phyloP scores from a whole-genome alignment of 306 rosid genomes.

The Trifolium dubium region DNA sequence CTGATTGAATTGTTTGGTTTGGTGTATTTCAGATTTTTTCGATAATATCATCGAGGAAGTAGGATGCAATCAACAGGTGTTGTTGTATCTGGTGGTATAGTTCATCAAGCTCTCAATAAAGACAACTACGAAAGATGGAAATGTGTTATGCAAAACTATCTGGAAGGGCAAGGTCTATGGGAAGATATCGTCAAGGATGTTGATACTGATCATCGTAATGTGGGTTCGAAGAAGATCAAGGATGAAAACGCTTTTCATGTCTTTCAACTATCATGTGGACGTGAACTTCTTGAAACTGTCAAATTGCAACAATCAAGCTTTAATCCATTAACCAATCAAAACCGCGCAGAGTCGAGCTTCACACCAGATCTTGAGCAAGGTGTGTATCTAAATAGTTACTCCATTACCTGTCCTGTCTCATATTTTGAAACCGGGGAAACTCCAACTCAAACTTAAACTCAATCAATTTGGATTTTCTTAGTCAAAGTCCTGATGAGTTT shows the following conservation, averaged over 20 bases:
- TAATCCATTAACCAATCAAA: not conserved
- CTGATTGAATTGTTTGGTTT: too few species aligned
- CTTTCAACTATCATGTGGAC: not conserved
- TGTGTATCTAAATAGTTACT: not conserved
- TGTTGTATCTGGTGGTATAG: not conserved
- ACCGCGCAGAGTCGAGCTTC: not conserved
- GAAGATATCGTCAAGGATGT: not conserved
- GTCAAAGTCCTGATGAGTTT: too few species aligned
- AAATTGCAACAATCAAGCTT: not conserved
- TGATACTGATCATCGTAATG: not conserved
- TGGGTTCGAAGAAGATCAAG: not conserved
- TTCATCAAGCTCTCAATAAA: constrained; percentile 29
- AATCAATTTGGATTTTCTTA: too few species aligned
- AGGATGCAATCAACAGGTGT: not conserved
- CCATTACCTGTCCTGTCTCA: too few species aligned
- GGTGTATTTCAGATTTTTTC: not conserved
- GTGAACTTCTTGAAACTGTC: too few species aligned
- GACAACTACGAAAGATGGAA: constrained; percentile 37
- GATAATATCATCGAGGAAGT: not conserved
- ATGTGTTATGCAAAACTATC: constrained; percentile 6
- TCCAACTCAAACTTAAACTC: too few species aligned
- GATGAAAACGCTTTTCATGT: constrained; percentile 20
- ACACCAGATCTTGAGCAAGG: not conserved
- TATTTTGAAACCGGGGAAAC: too few species aligned
- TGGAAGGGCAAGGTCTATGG: constrained; percentile 18